phyloP scores from a whole-genome alignment of 2,329 filamentous ascomycete species.

The Malbranchea cinnamomea region DNA sequence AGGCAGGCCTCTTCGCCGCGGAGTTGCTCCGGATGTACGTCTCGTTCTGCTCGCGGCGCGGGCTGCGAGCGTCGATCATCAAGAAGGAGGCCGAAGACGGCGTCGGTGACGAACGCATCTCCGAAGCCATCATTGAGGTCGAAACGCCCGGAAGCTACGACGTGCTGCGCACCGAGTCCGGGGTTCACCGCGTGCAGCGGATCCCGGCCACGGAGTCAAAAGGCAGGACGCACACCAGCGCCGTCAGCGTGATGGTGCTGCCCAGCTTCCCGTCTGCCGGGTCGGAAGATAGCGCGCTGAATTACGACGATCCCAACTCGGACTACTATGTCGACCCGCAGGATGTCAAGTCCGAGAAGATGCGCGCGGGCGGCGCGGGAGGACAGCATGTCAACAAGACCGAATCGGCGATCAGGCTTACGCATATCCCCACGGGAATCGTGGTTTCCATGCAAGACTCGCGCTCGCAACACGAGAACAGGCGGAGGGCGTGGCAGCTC shows the following conservation, averaged over 20 bases:
- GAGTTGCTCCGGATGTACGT: slow-evolving; percentile 85
- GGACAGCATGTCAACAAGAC: slow-evolving; percentile 99
- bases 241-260: slow-evolving; percentile 81
- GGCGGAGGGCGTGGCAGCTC: slow-evolving; percentile 73
- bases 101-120: slow-evolving; percentile 50
- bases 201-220: slow-evolving; percentile 83
- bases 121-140: slow-evolving; percentile 80
- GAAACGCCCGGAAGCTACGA: slow-evolving; percentile 65
- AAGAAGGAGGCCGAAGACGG: slow-evolving; percentile 68
- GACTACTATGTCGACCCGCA: slow-evolving; percentile 79
- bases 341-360: slow-evolving; percentile 74
- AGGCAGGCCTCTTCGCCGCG: slow-evolving; percentile 80
- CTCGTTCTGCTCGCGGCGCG: slow-evolving; percentile 54
- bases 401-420: slow-evolving; percentile 85
- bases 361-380: slow-evolving; percentile 82
- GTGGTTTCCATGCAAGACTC: slow-evolving; percentile 87
- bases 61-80: slow-evolving; percentile 51
- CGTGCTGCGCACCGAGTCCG: slow-evolving; percentile 69
- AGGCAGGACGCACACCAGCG: slow-evolving; percentile 84
- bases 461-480: slow-evolving; percentile 78
- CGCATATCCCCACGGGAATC: slow-evolving; percentile 74
- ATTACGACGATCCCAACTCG: slow-evolving; percentile 70
- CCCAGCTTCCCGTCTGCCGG: slow-evolving; percentile 55
- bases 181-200: slow-evolving; percentile 88
- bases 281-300: slow-evolving; percentile 37